These are phyloP conservation scores for Boletus vermiculosoides DNA, from an alignment of 768 basidiomycete species.

Conservation along the genomic window DNA sequence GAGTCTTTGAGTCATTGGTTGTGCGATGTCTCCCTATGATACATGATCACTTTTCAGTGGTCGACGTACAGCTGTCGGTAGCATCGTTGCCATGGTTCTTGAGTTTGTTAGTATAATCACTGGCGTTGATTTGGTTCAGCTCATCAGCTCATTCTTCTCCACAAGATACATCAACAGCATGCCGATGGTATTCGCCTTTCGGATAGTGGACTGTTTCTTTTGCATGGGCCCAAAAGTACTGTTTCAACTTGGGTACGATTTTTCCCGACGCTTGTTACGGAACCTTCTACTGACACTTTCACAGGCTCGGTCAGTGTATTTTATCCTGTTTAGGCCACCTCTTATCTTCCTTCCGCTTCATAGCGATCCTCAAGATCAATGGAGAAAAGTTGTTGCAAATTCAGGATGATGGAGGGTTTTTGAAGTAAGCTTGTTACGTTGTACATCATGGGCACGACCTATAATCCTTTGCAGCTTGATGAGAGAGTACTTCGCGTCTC, in stretches of 20 bases:
- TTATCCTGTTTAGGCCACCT: not conserved
- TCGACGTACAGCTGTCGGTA: slow-evolving; percentile 96
- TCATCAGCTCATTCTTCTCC: slow-evolving; percentile 3
- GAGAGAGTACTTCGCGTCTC: slow-evolving; percentile 91
- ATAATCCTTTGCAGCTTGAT: slow-evolving; percentile 59
- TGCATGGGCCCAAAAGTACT: slow-evolving; percentile 99
- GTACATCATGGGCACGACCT: not conserved
- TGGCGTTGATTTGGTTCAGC: slow-evolving; percentile 1
- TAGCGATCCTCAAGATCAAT: slow-evolving; percentile 97
- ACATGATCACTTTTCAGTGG: slow-evolving; percentile 84
- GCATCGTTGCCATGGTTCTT: slow-evolving; percentile 98
- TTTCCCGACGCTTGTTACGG: not conserved
- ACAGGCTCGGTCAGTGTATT: slow-evolving; percentile 53
- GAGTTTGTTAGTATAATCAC: slow-evolving; percentile 69
- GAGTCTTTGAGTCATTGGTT: slow-evolving; percentile 95
- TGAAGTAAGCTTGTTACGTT: slow-evolving; percentile 60
- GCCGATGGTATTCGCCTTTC: slow-evolving; percentile 97
- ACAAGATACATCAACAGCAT: slow-evolving; percentile 85
- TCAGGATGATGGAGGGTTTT: slow-evolving; percentile 95
- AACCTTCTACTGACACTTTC: slow-evolving; percentile 13
- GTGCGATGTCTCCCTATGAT: slow-evolving; percentile 88
- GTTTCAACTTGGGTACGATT: slow-evolving; percentile 90
- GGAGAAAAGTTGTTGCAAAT: slow-evolving; percentile 88
- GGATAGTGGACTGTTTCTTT: slow-evolving; percentile 96
- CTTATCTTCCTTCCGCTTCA: slow-evolving; percentile 12